Evolutionary conservation across 164 flowering plant genomes (phyloP).

Genomic region (Litsea cubeba): DNA sequence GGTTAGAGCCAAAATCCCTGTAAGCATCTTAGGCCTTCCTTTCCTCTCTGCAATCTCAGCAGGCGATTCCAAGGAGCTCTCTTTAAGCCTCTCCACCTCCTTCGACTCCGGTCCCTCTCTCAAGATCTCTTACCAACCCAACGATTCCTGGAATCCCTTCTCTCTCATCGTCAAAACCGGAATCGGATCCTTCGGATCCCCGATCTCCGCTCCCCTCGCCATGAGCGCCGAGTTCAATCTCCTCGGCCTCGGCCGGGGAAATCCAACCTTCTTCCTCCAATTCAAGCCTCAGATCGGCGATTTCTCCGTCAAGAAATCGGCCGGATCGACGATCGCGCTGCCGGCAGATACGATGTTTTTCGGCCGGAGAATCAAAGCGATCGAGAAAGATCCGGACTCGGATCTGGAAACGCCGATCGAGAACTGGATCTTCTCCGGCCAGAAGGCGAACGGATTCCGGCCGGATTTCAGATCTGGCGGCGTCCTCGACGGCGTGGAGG

Average conservation of each 20-base stretch:
- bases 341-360: slow-evolving; percentile 4
- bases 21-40: slow-evolving; percentile 56
- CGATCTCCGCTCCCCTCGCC: slow-evolving; percentile 48
- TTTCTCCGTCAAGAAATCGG: slow-evolving; percentile 46
- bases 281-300: slow-evolving; percentile 67
- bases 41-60: slow-evolving; percentile 60
- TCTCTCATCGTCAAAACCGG: slow-evolving; percentile 59
- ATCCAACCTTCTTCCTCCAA: slow-evolving; percentile 59
- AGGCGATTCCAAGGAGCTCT: slow-evolving; percentile 62
- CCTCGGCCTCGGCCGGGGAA: slow-evolving; percentile 25
- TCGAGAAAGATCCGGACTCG: slow-evolving; percentile 19
- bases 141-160: slow-evolving; percentile 62
- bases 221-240: slow-evolving; percentile 72
- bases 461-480: slow-evolving; percentile 6
- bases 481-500: slow-evolving; percentile 38
- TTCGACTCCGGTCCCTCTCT: slow-evolving; percentile 67
- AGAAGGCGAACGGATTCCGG: slow-evolving; percentile 1
- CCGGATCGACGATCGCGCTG: slow-evolving; percentile 7
- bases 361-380: slow-evolving; percentile 11
- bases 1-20: slow-evolving; percentile 59
- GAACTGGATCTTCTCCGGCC: slow-evolving; percentile 10
- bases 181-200: slow-evolving; percentile 60
- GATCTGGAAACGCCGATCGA: slow-evolving; percentile 16
- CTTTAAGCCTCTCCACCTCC: slow-evolving; percentile 48
- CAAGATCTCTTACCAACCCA: slow-evolving; percentile 57